Conservation (phyloP, 441 rosid genomes). For the Croton laevigatus region DNA sequence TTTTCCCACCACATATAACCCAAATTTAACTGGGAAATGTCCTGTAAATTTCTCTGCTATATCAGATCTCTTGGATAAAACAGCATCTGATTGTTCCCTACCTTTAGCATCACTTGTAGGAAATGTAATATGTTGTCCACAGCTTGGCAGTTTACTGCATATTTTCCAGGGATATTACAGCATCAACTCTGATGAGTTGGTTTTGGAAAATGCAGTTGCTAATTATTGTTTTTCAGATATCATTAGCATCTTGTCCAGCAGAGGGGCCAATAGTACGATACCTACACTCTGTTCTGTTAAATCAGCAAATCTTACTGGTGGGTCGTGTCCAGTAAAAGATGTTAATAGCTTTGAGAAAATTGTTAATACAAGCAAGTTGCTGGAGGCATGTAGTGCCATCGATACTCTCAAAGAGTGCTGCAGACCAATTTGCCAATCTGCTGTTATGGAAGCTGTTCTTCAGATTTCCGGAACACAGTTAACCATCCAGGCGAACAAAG, state of each 20-base stretch:
- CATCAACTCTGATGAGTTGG: conserved; percentile 63
- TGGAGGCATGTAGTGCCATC: conserved; percentile 76
- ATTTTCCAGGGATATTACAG: conserved; percentile 70
- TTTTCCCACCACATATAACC: conserved; percentile 74
- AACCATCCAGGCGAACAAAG: conserved; percentile 42
- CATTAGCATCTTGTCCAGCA: conserved; percentile 78
- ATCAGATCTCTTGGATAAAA: conserved; percentile 56
- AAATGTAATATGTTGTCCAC: conserved; percentile 93
- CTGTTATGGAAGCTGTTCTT: conserved; percentile 82
- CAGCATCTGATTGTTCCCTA: conserved; percentile 84
- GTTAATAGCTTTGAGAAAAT: conserved; percentile 56
- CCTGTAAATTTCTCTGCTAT: conserved; percentile 80
- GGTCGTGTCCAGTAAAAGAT: conserved; percentile 82
- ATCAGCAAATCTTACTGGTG: conserved; percentile 81
- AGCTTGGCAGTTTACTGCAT: conserved; percentile 79
- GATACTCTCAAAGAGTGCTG: conserved; percentile 95
- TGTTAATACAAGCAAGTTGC: conserved; percentile 76
- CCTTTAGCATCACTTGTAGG: conserved; percentile 83
- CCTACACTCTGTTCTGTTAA: conserved; percentile 81
- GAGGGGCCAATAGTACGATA: conserved; percentile 74
- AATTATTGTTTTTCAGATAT: conserved; percentile 95
- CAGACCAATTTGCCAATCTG: conserved; percentile 84
- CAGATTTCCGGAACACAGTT: conserved; percentile 59
- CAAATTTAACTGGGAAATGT: conserved; percentile 86
- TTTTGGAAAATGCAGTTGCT: conserved; percentile 62